Evolutionary conservation across 2,329 filamentous ascomycete species (phyloP), one percentile per base, ranked within the genome.

Genomic region (Blumeriella jaapii): DNA sequence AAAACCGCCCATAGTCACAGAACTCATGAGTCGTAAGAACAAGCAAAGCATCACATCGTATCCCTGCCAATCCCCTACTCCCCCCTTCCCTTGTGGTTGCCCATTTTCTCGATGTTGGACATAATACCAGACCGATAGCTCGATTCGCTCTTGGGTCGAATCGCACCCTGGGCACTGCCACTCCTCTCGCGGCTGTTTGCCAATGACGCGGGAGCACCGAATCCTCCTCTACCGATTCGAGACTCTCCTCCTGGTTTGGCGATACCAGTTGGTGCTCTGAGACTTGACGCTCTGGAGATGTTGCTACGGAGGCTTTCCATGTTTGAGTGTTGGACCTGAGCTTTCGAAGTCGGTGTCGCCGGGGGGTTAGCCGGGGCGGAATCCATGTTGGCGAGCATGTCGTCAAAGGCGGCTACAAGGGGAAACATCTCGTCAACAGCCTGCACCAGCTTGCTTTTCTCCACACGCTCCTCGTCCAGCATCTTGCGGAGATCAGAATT

Each of bases 71-170:
- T n/a, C 24, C 32, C 31, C 31, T 18, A 40, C 30, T 51, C 49
- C 12, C 44, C 49, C 33, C 52, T 34, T 17, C 53, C 51, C 36
- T 50, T 53, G 47, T 74, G 65, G 49, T 67, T 77, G 7, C 84
- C 84, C 85, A 93, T 93, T 60, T 78, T 75, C 65, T 93, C 84
- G 56, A 93, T 91, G 12, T 81, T 85, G 49, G 70, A 81, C 78
- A 93, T 78, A 52, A 91, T 80, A 38, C 80, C 76, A 53, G 79
- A 83, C 50, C 82, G 59, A 44, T 57, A 52, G 6, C 61, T 61
- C 41, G 61, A 13, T 13, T 53, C 55, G 41, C 51, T 56, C 3
- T 45, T 48, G 2, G 51, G 51, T 34, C 51, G 44, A 15, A 24
- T 41, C 1, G 44, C 45, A 28, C 42, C 38, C 30, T 44, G 51